Evolutionary conservation across 805 yeast genomes (phyloP).

Genomic region (Candida stauntonica): DNA sequence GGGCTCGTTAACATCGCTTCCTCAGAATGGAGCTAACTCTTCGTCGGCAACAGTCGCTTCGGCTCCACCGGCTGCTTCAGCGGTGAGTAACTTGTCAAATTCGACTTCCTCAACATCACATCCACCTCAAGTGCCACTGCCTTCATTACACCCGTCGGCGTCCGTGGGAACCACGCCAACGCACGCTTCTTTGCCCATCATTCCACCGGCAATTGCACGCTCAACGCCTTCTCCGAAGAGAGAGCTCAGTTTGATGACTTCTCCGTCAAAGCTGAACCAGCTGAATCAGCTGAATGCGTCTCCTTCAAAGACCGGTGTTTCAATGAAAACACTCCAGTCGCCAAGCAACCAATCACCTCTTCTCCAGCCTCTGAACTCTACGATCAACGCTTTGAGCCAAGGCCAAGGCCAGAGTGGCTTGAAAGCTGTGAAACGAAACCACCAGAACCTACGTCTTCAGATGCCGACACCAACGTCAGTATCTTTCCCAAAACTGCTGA

Average conservation of each 20-base stretch:
- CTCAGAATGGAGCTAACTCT: no score
- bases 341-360: conserved; percentile 25
- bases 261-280: conserved; percentile 27
- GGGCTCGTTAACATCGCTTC: conserved; percentile 3
- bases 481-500: conserved; percentile 22
- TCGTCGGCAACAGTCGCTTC: no score
- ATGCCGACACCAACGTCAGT: conserved; percentile 67
- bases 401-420: neutral
- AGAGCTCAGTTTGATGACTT: conserved; percentile 22
- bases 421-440: conserved; percentile 29
- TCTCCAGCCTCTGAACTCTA: conserved; percentile 32
- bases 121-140: conserved; percentile 14
- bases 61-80: conserved; percentile 4
- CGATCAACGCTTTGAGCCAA: conserved; percentile 15
- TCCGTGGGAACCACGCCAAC: neutral
- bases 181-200: conserved; percentile 1
- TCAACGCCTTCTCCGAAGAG: conserved; percentile 47
- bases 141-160: neutral
- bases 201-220: conserved; percentile 23
- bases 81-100: neutral
- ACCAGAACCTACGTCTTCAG: conserved; percentile 59
- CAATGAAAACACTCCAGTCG: conserved; percentile 32
- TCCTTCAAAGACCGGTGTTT: conserved; percentile 36
- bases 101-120: conserved; percentile 12
- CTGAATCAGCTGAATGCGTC: conserved; percentile 19